Evolutionary conservation across 768 basidiomycete species (phyloP).

Genomic region (Tulasnella calospora): DNA sequence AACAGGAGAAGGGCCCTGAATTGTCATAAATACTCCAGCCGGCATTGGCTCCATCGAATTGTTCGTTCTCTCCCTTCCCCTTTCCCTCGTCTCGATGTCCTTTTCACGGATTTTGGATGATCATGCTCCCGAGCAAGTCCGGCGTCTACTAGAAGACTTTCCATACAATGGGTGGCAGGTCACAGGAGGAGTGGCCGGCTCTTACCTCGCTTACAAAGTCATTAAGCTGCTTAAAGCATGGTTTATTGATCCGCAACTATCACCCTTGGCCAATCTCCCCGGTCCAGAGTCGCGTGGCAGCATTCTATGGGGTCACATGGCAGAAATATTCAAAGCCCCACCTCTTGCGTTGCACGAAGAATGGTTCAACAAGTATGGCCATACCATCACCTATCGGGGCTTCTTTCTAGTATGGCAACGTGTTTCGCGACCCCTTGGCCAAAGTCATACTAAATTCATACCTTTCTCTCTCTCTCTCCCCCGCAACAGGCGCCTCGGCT

Average conservation of each 20-base stretch:
- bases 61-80: neutral
- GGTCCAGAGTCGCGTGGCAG: constrained; percentile 39
- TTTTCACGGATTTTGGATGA: neutral
- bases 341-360: constrained; percentile 39
- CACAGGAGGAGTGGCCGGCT: neutral
- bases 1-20: neutral
- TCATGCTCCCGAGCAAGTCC: neutral
- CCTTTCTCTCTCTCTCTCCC: too few species aligned
- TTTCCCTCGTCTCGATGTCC: neutral
- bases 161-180: neutral
- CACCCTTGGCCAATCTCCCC: constrained; percentile 47
- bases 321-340: constrained; percentile 44
- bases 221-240: neutral
- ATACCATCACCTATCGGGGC: constrained; percentile 44
- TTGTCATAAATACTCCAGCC: neutral
- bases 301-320: constrained; percentile 48
- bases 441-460: neutral
- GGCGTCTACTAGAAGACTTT: neutral
- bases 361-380: constrained; percentile 50
- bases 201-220: neutral
- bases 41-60: neutral
- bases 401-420: constrained; percentile 44
- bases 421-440: neutral
- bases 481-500: constrained; percentile 9
- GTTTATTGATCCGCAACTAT: constrained; percentile 30